Base-by-base conservation (phyloP, 1,139 yeast species). In the Sugiyamaella sp. region DNA sequence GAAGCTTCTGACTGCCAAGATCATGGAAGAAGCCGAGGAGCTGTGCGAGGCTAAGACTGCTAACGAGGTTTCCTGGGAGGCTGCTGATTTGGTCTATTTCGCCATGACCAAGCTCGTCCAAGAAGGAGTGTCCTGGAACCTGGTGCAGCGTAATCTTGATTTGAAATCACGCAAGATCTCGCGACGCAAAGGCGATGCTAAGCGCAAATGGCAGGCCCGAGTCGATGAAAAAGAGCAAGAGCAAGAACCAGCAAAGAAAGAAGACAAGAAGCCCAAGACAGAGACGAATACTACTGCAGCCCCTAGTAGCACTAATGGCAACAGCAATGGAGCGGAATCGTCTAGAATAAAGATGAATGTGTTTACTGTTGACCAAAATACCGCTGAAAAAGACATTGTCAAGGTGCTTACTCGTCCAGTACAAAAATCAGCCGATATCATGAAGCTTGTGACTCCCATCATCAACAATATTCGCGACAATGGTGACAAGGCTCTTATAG, bases 1-100 rank as follows among this genome's bases (percentile, higher is more conserved):
- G 44, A 78, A 77, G 27, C 77, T 93, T 51, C 76, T 95, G 61
- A 75, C 80, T 55, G 96, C 98, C 19, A 93, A 93, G 76, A 85
- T 93, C 71, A 82, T 84, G 69, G 99, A 93, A 74, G 99, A 93
- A 72, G 95, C 97, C 53, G 98, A 93, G 66, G 99, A 95, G 71
- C 80, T 93, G 59, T 84, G 91, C 39, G 97, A 89, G 55, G 98
- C 99, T 17, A 69, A 72, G 53, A 66, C 77, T 6, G 77, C 78
- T 61, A 80, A 80, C 2, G 98, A 93, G 59, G 80, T 90, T 51
- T 86, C 98, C 0, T 93, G 97, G 97, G 99, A 93, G 73, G 93
- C 96, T 54, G 99, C 99, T 5, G 99, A 95, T 69, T 78, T 93
- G 68, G 72, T 95, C 55, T 93, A 95, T 73, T 95, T 95, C 71